phyloP scores from a whole-genome alignment of 441 rosid species.

The Manihot esculenta region DNA sequence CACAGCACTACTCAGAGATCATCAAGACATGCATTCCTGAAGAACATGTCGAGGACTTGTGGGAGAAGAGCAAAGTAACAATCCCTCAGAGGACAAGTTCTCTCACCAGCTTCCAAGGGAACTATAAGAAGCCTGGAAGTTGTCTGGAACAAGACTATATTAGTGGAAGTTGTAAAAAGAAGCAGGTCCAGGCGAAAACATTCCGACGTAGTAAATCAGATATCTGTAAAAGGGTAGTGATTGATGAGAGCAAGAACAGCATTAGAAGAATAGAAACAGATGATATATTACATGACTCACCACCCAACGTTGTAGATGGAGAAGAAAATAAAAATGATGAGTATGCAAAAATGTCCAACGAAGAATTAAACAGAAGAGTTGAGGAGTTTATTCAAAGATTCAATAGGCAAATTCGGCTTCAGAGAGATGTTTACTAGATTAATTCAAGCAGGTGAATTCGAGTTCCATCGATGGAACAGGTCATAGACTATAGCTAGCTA shows the following conservation, averaged over 20 bases:
- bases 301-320: neutral
- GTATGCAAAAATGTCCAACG: slow-evolving; percentile 61
- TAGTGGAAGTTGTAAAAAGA: slow-evolving; percentile 2
- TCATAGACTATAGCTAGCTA: neutral
- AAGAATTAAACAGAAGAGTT: slow-evolving; percentile 69
- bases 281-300: neutral
- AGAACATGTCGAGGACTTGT: slow-evolving; percentile 2
- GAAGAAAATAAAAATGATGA: slow-evolving; percentile 41
- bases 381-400: slow-evolving; percentile 67
- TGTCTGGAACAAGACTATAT: no score
- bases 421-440: slow-evolving; percentile 22
- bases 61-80: slow-evolving; percentile 8
- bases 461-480: neutral
- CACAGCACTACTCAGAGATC: slow-evolving; percentile 10
- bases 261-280: slow-evolving; percentile 23
- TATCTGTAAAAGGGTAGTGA: slow-evolving; percentile 30
- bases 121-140: no score
- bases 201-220: slow-evolving; percentile 33
- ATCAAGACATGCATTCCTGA: slow-evolving; percentile 16
- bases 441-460: neutral
- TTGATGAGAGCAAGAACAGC: slow-evolving; percentile 31
- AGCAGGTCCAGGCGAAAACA: slow-evolving; percentile 6
- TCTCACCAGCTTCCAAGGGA: neutral
- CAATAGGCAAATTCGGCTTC: slow-evolving; percentile 52
- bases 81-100: neutral